These are phyloP conservation scores for Limtongia smithiae DNA, from an alignment of 805 yeast genomes.

Conservation along the genomic window DNA sequence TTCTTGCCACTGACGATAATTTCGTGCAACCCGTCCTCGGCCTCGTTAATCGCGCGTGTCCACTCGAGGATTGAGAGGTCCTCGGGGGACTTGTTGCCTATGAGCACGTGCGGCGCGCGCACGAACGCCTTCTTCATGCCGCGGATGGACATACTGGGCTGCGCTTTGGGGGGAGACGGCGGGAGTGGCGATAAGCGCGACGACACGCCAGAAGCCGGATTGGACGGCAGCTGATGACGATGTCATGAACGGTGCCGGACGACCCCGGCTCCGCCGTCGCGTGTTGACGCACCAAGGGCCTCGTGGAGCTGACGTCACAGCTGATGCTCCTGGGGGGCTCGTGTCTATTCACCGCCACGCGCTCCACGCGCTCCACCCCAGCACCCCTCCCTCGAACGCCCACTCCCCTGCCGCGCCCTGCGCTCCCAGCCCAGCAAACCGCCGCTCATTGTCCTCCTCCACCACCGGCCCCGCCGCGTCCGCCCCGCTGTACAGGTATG, in stretches of 20 bases:
- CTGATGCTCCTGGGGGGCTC: too few species aligned
- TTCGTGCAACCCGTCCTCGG: conserved; percentile 35
- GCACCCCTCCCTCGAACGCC: conserved; percentile 12
- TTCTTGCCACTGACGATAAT: conserved; percentile 30
- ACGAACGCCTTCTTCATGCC: conserved; percentile 40
- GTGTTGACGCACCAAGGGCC: too few species aligned
- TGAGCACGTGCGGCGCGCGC: conserved; percentile 38
- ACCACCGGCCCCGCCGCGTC: conserved; percentile 2
- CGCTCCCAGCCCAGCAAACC: conserved; percentile 5
- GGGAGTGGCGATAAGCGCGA: too few species aligned
- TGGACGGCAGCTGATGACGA: too few species aligned
- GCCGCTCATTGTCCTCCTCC: conserved; percentile 4
- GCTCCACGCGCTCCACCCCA: conserved; percentile 19
- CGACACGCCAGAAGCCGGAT: too few species aligned
- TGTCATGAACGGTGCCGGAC: too few species aligned
- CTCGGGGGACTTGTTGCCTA: conserved; percentile 38
- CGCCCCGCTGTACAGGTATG: conserved; percentile 10
- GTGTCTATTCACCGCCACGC: conserved; percentile 9
- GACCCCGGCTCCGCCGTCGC: too few species aligned
- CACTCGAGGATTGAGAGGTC: conserved; percentile 37
- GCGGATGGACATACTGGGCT: conserved; percentile 31
- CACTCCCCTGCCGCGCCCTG: conserved; percentile 18
- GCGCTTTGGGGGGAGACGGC: not conserved
- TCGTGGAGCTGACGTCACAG: too few species aligned
- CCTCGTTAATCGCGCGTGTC: conserved; percentile 37